These are phyloP conservation scores for Xylaria sp. DNA, from an alignment of 2,329 filamentous ascomycete species.

Conservation along the genomic window DNA sequence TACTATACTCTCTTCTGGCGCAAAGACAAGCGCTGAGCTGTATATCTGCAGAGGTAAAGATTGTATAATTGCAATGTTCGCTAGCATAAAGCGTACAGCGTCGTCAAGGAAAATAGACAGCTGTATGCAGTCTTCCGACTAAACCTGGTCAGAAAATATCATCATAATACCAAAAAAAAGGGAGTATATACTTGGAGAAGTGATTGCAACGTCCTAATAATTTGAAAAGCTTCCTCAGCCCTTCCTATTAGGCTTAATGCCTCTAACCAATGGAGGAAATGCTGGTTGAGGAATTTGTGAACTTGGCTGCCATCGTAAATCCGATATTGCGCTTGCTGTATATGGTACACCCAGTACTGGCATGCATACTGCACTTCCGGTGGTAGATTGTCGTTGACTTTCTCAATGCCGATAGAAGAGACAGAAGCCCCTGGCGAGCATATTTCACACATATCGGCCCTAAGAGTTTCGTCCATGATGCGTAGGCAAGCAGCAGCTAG, in stretches of 20 bases:
- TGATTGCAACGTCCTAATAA: slow-evolving; percentile 13
- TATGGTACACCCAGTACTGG: slow-evolving; percentile 36
- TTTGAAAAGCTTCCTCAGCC: slow-evolving; percentile 20
- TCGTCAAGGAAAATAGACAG: slow-evolving; percentile 29
- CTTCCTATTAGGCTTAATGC: slow-evolving; percentile 35
- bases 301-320: slow-evolving; percentile 29
- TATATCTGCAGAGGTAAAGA: slow-evolving; percentile 39
- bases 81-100: slow-evolving; percentile 29
- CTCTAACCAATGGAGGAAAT: slow-evolving; percentile 42
- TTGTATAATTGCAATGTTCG: slow-evolving; percentile 32
- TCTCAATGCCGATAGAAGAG: too few relatives aligned
- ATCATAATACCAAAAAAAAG: not conserved
- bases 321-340: slow-evolving; percentile 26
- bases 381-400: slow-evolving; percentile 1
- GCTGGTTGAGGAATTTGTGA: slow-evolving; percentile 34
- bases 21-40: slow-evolving; percentile 37
- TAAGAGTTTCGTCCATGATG: slow-evolving; percentile 42
- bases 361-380: slow-evolving; percentile 35
- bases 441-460: slow-evolving; percentile 41
- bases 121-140: slow-evolving; percentile 4
- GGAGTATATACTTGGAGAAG: slow-evolving; percentile 14
- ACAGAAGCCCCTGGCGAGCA: not conserved
- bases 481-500: too few relatives aligned
- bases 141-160: slow-evolving; percentile 3
- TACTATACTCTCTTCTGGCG: slow-evolving; percentile 31